Evolutionary conservation across 1,139 yeast species (phyloP).

Genomic region (Taphrina wiesneri): DNA sequence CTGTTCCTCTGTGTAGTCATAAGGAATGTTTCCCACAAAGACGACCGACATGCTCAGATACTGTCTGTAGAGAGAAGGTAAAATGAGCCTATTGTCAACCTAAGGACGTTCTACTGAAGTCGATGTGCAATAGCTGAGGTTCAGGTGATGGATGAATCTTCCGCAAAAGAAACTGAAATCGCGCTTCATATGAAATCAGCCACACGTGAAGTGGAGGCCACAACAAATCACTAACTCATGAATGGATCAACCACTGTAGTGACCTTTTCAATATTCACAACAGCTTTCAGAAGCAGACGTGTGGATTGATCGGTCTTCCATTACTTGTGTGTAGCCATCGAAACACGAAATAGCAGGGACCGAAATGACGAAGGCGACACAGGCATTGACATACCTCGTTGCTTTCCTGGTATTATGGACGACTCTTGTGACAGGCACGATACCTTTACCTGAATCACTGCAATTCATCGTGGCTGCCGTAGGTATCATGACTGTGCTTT

Average conservation of each 20-base stretch:
- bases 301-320: too few species aligned
- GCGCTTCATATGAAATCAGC: neutral
- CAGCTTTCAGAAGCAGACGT: too few species aligned
- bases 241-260: too few species aligned
- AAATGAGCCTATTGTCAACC: neutral
- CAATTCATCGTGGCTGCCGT: conserved; percentile 61
- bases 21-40: conserved; percentile 63
- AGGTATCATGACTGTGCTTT: conserved; percentile 16
- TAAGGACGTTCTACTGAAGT: neutral
- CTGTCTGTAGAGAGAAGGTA: neutral
- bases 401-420: conserved; percentile 57
- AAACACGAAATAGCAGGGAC: too few species aligned
- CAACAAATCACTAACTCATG: neutral
- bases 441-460: conserved; percentile 58
- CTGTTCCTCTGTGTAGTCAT: conserved; percentile 85
- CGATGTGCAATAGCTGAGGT: neutral
- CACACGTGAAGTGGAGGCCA: neutral
- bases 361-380: conserved; percentile 69
- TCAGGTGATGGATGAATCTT: neutral
- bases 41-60: conserved; percentile 3
- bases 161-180: neutral
- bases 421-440: conserved; percentile 55
- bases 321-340: too few species aligned
- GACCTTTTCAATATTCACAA: too few species aligned
- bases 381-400: conserved; percentile 55